A percentile compares a stretch with the other conserved stretches of the same genome.
Evolutionary conservation across 176 grass and related monocot species (phyloP).

Genomic region (Oryza officinalis): DNA sequence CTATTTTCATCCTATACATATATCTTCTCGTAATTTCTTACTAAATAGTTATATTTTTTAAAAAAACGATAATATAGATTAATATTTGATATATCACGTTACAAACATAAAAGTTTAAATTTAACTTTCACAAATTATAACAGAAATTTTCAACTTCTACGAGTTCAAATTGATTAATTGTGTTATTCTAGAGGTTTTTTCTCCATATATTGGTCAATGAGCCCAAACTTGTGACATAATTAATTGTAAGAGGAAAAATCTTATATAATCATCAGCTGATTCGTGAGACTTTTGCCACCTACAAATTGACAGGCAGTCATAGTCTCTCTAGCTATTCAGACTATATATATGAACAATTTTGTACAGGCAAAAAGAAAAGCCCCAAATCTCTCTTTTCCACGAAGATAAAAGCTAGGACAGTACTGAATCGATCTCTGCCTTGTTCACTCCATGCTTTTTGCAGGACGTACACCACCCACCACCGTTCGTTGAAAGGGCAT

Average conservation of each 20-base stretch:
- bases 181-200: too few species aligned
- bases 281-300: background rate
- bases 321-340: background rate
- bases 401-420: background rate
- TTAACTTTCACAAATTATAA: too few species aligned
- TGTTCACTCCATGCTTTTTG: conserved; percentile 15
- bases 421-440: background rate
- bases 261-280: background rate
- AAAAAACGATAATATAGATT: too few species aligned
- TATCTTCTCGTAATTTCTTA: too few species aligned
- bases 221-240: background rate
- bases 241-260: background rate
- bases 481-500: background rate
- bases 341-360: background rate
- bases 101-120: too few species aligned
- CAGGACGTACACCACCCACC: background rate
- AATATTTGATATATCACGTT: too few species aligned
- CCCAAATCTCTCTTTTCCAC: background rate
- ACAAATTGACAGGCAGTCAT: background rate
- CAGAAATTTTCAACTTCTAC: too few species aligned
- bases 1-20: too few species aligned
- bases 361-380: background rate
- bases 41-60: too few species aligned
- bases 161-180: too few species aligned
- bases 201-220: background rate